Percentiles rank a stretch among this genome's conserved stretches.
These are phyloP conservation scores for Posidonia oceanica DNA, from an alignment of 116 monocot species.

Conservation along the genomic window DNA sequence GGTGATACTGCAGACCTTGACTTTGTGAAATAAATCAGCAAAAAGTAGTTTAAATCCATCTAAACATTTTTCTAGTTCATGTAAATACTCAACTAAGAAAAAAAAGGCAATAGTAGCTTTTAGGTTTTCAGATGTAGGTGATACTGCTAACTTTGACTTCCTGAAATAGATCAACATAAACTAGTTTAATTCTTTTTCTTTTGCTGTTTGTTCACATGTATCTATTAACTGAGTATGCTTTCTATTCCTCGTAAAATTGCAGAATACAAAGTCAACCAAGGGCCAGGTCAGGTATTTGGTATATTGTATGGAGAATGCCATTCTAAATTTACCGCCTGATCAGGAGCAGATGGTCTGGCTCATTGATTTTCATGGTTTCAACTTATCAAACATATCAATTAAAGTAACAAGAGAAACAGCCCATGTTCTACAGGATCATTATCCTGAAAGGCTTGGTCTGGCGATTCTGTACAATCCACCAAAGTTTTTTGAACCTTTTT, in stretches of 20 bases:
- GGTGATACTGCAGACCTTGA: too few species aligned
- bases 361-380: slow-evolving; percentile 74
- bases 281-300: slow-evolving; percentile 81
- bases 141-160: too few species aligned
- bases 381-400: slow-evolving; percentile 55
- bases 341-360: slow-evolving; percentile 96
- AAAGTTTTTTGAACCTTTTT: slow-evolving; percentile 85
- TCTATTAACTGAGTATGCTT: neutral
- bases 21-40: too few species aligned
- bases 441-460: slow-evolving; percentile 71
- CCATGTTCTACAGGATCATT: slow-evolving; percentile 66
- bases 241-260: slow-evolving; percentile 13
- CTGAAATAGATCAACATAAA: too few species aligned
- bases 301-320: slow-evolving; percentile 96
- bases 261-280: slow-evolving; percentile 74
- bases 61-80: too few species aligned
- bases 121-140: neutral
- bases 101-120: neutral
- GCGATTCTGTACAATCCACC: slow-evolving; percentile 91
- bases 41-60: too few species aligned
- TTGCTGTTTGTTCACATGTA: neutral
- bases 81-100: neutral
- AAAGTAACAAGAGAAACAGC: slow-evolving; percentile 83
- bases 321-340: slow-evolving; percentile 54
- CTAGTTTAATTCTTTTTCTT: neutral